Percentiles rank a stretch among this genome's conserved stretches.
Evolutionary conservation across 2,329 filamentous ascomycete species (phyloP).

Genomic region (Colletotrichum acutatum): DNA sequence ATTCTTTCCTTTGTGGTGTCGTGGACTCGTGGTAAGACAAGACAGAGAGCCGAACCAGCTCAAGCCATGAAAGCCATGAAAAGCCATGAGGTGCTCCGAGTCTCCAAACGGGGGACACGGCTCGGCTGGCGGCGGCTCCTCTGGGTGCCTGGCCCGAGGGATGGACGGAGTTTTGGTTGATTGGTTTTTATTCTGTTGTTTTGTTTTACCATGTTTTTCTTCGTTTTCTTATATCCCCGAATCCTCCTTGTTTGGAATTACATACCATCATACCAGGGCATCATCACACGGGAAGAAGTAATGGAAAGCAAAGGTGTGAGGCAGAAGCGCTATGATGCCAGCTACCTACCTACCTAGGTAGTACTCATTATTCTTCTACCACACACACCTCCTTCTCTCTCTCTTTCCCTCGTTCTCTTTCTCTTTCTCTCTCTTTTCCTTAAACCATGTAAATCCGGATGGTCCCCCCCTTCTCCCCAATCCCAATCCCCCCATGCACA

Average conservation of each 20-base stretch:
- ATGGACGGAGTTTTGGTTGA: neutral
- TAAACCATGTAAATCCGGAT: neutral
- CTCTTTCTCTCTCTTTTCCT: neutral
- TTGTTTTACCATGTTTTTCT: neutral
- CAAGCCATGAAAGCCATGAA: neutral
- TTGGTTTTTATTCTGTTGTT: neutral
- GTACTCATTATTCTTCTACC: neutral
- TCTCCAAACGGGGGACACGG: slow-evolving; percentile 9
- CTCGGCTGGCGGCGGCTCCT: slow-evolving; percentile 26
- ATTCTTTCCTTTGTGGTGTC: neutral
- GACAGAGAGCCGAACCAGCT: slow-evolving; percentile 25
- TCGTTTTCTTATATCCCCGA: neutral
- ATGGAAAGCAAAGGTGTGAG: slow-evolving; percentile 1
- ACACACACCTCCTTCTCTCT: neutral
- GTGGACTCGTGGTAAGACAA: slow-evolving; percentile 21
- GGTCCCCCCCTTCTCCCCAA: neutral
- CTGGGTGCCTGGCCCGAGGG: neutral
- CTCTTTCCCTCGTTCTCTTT: neutral
- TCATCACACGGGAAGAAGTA: neutral
- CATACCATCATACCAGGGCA: neutral
- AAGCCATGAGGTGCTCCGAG: neutral
- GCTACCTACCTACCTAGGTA: neutral
- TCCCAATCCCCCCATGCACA: slow-evolving; percentile 1
- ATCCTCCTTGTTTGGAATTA: slow-evolving; percentile 14
- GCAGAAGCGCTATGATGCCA: slow-evolving; percentile 25